Percentiles rank a stretch among this genome's conserved stretches.
These are phyloP conservation scores for Westerdykella aurantiaca DNA, from an alignment of 2,329 filamentous ascomycete species.

Conservation along the genomic window DNA sequence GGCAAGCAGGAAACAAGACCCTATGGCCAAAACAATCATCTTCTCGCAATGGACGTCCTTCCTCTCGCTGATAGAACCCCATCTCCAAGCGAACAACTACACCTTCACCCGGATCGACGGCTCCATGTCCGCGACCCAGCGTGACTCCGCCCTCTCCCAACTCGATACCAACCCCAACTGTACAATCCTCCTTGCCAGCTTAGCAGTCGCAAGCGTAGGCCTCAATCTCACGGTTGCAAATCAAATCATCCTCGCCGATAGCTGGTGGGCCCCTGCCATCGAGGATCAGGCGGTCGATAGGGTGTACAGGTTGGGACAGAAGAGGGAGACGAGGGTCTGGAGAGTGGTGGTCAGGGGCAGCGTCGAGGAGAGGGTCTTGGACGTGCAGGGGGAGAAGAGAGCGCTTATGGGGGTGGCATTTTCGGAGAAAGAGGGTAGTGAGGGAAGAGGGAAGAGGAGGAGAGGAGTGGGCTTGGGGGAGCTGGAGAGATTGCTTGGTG, in stretches of 20 bases:
- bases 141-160: slow-evolving; percentile 65
- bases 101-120: slow-evolving; percentile 72
- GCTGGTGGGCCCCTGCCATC: slow-evolving; percentile 87
- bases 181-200: slow-evolving; percentile 72
- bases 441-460: slow-evolving; percentile 45
- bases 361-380: slow-evolving; percentile 74
- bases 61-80: slow-evolving; percentile 63
- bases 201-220: slow-evolving; percentile 78
- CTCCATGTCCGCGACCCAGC: slow-evolving; percentile 62
- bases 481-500: slow-evolving; percentile 38
- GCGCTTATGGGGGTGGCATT: slow-evolving; percentile 73
- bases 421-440: slow-evolving; percentile 56
- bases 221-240: slow-evolving; percentile 82
- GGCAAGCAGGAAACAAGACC: slow-evolving; percentile 57
- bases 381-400: slow-evolving; percentile 73
- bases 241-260: slow-evolving; percentile 76
- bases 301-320: slow-evolving; percentile 81
- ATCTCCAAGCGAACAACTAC: slow-evolving; percentile 57
- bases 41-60: slow-evolving; percentile 77
- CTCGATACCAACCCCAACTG: slow-evolving; percentile 63
- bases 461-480: slow-evolving; percentile 36
- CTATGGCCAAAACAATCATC: slow-evolving; percentile 61
- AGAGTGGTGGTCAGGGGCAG: slow-evolving; percentile 73
- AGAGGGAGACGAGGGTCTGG: slow-evolving; percentile 70
- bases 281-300: slow-evolving; percentile 89